Evolutionary conservation across 2,329 filamentous ascomycete species (phyloP), one percentile per base, ranked within the genome.

Genomic region (Aspergillus tubingensis): DNA sequence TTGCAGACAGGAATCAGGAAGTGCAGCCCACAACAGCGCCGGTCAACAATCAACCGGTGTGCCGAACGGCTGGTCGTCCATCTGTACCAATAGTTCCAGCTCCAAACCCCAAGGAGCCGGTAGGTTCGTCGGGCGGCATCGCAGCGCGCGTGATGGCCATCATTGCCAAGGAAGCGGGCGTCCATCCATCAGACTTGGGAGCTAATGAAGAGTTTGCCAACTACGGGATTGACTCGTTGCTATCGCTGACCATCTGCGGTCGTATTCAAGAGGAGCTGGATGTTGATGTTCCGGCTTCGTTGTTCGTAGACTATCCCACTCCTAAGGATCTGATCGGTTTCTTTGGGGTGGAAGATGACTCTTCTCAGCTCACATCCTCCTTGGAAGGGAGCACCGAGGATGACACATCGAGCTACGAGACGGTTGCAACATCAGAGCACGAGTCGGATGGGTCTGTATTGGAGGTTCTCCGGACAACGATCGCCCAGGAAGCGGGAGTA

Each of bases 271-370:
- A 64, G 67, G 74, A 65, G 62, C 69, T 85, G 5, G 82, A 85
- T 59, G 76, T 85, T 65, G 83, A 85, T 53, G 82, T 85, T 61
- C 80, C 80, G 61, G 81, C 82, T 13, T 80, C 81, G 17, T 74
- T 85, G 25, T 85, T 86, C 77, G 82, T 81, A 5, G 83, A 86
- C 66, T 82, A 82, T 65, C 76, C 83, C 7, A 85, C 83, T 23
- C 36, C 48, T 1, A 43, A 44, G 10, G 55, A 58, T 15, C 47
- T 58, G 1, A 17, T 56, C 3, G 27, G 39, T 3, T 56, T 56
- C 27, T 56, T 56, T 11, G 47, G 19, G 1, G 43, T 25, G 10
- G 54, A 56, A 7, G 7, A 5, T 21, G 54, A 56, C 3, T 47
- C 54, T 13, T 38, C 41, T 30, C 43, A 48, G 27, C 47, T 19